Conservation (phyloP, 2,329 filamentous ascomycete species). For the Verticillium albo-atrum region DNA sequence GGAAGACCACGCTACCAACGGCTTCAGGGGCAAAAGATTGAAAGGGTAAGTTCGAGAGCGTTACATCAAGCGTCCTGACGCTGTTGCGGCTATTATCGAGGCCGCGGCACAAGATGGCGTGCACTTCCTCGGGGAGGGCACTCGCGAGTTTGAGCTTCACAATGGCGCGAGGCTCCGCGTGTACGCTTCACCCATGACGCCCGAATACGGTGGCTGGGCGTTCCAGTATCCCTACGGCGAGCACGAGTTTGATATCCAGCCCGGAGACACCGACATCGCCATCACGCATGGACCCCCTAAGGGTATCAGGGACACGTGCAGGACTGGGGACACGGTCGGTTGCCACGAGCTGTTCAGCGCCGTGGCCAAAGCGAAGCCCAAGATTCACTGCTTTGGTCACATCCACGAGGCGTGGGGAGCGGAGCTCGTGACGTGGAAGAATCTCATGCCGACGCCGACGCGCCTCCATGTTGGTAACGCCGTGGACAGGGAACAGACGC, state of each 20-base stretch:
- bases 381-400: conserved; percentile 32
- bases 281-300: conserved; percentile 30
- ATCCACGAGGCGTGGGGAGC: conserved; percentile 29
- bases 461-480: conserved; percentile 20
- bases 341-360: conserved; percentile 25
- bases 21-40: not conserved
- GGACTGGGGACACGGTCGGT: conserved; percentile 19
- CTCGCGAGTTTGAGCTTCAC: conserved; percentile 28
- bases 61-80: conserved; percentile 33
- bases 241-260: conserved; percentile 20
- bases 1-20: not conserved
- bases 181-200: conserved; percentile 42
- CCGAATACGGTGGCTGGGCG: conserved; percentile 31
- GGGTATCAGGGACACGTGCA: conserved; percentile 35
- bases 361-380: conserved; percentile 21
- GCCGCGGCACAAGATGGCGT: conserved; percentile 3
- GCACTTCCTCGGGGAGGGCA: conserved; percentile 35
- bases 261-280: conserved; percentile 20
- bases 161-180: conserved; percentile 36
- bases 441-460: not conserved
- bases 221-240: conserved; percentile 35
- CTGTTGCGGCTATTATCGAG: conserved; percentile 25
- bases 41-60: conserved; percentile 4
- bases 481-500: conserved; percentile 40
- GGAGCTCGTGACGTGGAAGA: conserved; percentile 43